Evolutionary conservation across 192 early-diverging fungal genomes (phyloP).

Genomic region (Podila verticillata): DNA sequence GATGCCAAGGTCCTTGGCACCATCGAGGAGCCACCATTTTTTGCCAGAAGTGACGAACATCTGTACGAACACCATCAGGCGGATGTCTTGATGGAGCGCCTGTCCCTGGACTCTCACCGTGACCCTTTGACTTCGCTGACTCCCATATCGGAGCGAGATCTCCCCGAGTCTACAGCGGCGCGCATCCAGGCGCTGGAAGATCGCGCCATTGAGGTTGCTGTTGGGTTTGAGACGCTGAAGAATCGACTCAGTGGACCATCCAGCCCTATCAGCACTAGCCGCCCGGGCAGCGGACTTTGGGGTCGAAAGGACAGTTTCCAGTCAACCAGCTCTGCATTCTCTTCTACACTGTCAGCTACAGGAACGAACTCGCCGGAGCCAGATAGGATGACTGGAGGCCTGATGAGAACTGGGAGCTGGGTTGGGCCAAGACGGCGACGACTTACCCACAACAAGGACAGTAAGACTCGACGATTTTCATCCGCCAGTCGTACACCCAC

Average conservation of each 20-base stretch:
- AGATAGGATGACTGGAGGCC: background rate
- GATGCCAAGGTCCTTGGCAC: background rate
- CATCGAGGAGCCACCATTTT: background rate
- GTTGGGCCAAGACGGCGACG: slow-evolving; percentile 21
- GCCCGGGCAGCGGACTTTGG: slow-evolving; percentile 7
- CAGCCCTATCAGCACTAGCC: background rate
- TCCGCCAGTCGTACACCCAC: background rate
- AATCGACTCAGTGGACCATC: slow-evolving; percentile 9
- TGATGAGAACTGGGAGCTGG: slow-evolving; percentile 11
- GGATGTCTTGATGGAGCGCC: no score
- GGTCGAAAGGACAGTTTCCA: slow-evolving; percentile 7
- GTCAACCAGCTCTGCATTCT: slow-evolving; percentile 2
- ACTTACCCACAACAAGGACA: background rate
- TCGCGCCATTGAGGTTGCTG: slow-evolving; percentile 35
- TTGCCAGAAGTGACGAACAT: no score
- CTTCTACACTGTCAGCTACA: background rate
- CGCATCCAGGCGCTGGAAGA: slow-evolving; percentile 22
- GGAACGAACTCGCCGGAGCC: no score
- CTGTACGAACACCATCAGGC: background rate
- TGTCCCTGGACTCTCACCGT: no score
- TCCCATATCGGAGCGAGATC: no score
- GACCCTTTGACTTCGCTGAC: background rate
- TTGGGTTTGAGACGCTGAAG: slow-evolving; percentile 33
- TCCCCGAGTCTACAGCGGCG: background rate
- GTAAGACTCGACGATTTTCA: slow-evolving; percentile 17